These are phyloP conservation scores for Microdochium nivale DNA, from an alignment of 2,329 filamentous ascomycete genomes.

Conservation along the genomic window DNA sequence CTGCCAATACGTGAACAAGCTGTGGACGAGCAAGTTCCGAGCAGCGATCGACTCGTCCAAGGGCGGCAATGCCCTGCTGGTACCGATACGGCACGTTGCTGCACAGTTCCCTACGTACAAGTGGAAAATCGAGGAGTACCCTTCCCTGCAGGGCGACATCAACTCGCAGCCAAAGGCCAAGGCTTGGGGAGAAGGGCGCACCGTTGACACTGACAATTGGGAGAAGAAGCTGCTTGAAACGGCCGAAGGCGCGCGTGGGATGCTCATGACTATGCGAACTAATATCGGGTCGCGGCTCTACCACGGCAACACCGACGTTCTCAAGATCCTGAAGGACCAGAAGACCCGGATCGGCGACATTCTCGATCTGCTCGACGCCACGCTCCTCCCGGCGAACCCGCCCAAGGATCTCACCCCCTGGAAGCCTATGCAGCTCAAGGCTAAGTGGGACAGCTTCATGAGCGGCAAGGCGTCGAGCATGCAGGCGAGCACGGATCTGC, in stretches of 20 bases:
- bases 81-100: background rate
- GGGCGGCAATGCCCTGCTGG: too few species aligned
- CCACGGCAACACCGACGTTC: background rate
- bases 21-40: too few species aligned
- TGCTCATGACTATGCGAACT: background rate
- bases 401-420: slow-evolving; percentile 2
- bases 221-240: too few species aligned
- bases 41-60: too few species aligned
- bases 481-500: background rate
- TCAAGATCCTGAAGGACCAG: slow-evolving; percentile 2
- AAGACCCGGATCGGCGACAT: slow-evolving; percentile 5
- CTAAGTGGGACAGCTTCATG: background rate
- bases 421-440: background rate
- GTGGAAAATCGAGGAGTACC: background rate
- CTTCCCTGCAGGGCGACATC: background rate
- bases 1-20: too few species aligned
- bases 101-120: background rate
- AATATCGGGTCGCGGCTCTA: background rate
- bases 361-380: slow-evolving; percentile 5
- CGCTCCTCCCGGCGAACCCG: slow-evolving; percentile 4
- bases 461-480: background rate
- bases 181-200: background rate
- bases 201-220: background rate
- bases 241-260: background rate
- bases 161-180: slow-evolving; percentile 1